A percentile compares a stretch with the other conserved stretches of the same genome.
Evolutionary conservation across 2,329 filamentous ascomycete species (phyloP).

Genomic region (Colletotrichum acutatum): DNA sequence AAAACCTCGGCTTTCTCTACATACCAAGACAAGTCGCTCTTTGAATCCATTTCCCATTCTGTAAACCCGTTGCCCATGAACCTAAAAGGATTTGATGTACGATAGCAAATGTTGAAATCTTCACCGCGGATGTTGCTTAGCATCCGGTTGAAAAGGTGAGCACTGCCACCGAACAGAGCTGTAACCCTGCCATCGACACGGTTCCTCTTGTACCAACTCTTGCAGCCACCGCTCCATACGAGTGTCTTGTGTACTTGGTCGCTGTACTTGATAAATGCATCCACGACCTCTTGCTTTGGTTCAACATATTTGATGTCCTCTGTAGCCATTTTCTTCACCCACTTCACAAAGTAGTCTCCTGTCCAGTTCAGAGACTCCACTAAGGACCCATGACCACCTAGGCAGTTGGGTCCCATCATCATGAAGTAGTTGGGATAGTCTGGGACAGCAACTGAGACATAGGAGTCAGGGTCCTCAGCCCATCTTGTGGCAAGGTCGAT

Average conservation of each 20-base stretch:
- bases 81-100: slow-evolving; percentile 53
- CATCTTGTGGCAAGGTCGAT: neutral
- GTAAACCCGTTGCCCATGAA: slow-evolving; percentile 62
- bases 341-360: slow-evolving; percentile 43
- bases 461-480: neutral
- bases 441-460: slow-evolving; percentile 40
- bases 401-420: slow-evolving; percentile 37
- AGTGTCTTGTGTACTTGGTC: slow-evolving; percentile 55
- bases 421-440: slow-evolving; percentile 46
- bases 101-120: slow-evolving; percentile 59
- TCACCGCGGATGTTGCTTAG: slow-evolving; percentile 54
- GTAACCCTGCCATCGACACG: slow-evolving; percentile 54
- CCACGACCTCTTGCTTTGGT: slow-evolving; percentile 47
- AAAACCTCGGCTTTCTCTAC: slow-evolving; percentile 36
- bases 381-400: slow-evolving; percentile 32
- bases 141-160: slow-evolving; percentile 49
- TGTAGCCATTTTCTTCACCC: slow-evolving; percentile 39
- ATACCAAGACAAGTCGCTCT: slow-evolving; percentile 44
- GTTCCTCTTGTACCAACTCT: slow-evolving; percentile 60
- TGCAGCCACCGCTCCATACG: slow-evolving; percentile 52
- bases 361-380: slow-evolving; percentile 35
- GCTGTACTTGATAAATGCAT: slow-evolving; percentile 51
- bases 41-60: slow-evolving; percentile 47
- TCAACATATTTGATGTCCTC: slow-evolving; percentile 42
- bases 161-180: slow-evolving; percentile 56